phyloP scores from a whole-genome alignment of 2,329 filamentous ascomycete genomes.

The Sporothrix sp. region DNA sequence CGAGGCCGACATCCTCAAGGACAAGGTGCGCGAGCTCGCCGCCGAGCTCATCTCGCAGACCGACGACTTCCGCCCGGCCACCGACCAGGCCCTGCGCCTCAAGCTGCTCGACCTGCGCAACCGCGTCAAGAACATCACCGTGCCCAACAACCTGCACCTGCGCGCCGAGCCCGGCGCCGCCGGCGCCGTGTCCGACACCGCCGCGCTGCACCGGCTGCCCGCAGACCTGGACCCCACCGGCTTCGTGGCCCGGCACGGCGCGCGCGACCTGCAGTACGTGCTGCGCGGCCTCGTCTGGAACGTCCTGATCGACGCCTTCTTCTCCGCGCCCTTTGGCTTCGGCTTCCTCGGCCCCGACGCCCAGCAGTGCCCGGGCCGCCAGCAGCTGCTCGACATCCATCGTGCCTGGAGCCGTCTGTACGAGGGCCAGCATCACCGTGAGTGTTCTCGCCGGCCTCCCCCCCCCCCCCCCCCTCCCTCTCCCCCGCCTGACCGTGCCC shows the following conservation, averaged over 20 bases:
- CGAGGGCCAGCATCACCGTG: conserved; percentile 2
- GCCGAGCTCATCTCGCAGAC: conserved; percentile 19
- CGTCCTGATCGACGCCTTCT: conserved; percentile 20
- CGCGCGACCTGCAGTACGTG: conserved; percentile 14
- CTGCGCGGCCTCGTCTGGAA: conserved; percentile 19
- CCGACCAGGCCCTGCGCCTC: conserved; percentile 18
- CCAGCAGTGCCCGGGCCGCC: background rate
- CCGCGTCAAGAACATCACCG: conserved; percentile 16
- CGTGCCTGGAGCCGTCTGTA: conserved; percentile 17
- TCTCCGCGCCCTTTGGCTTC: conserved; percentile 20
- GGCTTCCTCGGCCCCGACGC: conserved; percentile 17
- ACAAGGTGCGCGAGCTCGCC: conserved; percentile 15
- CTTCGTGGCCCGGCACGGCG: conserved; percentile 17
- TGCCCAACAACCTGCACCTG: conserved; percentile 16
- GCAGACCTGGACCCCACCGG: conserved; percentile 14
- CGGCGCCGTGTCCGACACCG: background rate
- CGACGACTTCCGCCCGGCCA: conserved; percentile 21
- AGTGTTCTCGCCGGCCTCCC: too few relatives aligned
- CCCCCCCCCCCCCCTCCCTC: too few relatives aligned
- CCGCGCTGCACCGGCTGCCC: conserved; percentile 5
- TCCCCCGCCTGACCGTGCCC: background rate
- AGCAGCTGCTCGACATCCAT: conserved; percentile 16
- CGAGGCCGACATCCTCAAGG: conserved; percentile 6
- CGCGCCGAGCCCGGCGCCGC: background rate
- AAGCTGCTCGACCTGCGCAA: conserved; percentile 18